A percentile compares a stretch with the other conserved stretches of the same genome.
Conservation (phyloP, 2,329 filamentous ascomycete genomes). For the Colletotrichum costaricense region DNA sequence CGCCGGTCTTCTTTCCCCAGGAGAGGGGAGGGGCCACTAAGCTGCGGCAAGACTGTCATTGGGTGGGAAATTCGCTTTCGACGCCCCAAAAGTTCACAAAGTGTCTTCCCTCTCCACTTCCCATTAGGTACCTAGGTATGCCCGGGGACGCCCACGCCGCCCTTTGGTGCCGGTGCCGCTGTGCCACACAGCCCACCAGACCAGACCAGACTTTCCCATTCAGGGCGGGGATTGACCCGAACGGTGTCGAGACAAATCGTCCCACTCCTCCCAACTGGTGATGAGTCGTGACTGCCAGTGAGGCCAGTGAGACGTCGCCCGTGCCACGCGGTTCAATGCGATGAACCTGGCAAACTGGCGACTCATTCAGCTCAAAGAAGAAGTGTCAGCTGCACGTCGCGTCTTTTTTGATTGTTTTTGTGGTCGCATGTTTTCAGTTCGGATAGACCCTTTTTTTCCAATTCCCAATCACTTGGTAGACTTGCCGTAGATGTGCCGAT, state of each 20-base stretch:
- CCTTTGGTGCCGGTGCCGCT: neutral
- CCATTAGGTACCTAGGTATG: no score
- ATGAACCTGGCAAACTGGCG: conserved; percentile 21
- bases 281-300: no score
- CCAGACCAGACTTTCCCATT: neutral
- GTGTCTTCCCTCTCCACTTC: conserved; percentile 9
- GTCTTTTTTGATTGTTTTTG: neutral
- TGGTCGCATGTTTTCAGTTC: neutral
- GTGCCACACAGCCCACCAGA: neutral
- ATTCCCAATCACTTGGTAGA: neutral
- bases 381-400: neutral
- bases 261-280: conserved; percentile 6
- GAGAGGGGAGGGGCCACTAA: neutral
- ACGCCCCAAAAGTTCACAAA: no score
- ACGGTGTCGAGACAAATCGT: conserved; percentile 5
- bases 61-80: neutral
- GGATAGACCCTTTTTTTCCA: neutral
- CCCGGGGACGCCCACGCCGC: no score
- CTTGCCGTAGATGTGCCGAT: neutral
- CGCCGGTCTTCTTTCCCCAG: neutral
- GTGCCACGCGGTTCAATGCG: conserved; percentile 30
- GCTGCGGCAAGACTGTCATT: conserved; percentile 5
- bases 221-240: no score
- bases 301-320: conserved; percentile 20
- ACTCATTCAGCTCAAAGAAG: neutral